These are phyloP conservation scores for Amanita pallidorosea DNA, from an alignment of 768 basidiomycete genomes.

Conservation along the genomic window DNA sequence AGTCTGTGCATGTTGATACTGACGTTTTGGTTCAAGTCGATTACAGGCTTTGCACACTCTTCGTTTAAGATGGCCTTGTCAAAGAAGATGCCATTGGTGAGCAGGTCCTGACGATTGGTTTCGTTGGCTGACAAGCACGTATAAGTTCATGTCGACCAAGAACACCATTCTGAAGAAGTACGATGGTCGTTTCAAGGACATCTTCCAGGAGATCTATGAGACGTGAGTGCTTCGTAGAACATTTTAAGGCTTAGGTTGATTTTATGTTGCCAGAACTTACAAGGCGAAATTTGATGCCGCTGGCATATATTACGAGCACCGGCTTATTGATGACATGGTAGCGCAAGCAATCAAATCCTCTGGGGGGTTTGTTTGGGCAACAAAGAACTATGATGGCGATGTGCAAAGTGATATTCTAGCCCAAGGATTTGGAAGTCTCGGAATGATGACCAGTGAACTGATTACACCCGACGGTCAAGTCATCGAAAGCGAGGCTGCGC, in stretches of 20 bases:
- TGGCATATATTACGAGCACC: constrained; percentile 90
- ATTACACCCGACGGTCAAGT: constrained; percentile 90
- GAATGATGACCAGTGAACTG: constrained; percentile 97
- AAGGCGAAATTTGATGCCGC: constrained; percentile 55
- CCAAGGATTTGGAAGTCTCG: constrained; percentile 92
- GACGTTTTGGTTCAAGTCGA: constrained; percentile 41
- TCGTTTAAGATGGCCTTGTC: constrained; percentile 93
- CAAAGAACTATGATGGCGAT: constrained; percentile 78
- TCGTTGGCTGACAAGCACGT: neutral
- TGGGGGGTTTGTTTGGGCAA: constrained; percentile 80
- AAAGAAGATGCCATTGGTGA: constrained; percentile 67
- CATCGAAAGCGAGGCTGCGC: constrained; percentile 94
- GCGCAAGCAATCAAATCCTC: constrained; percentile 95
- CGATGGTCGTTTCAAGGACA: constrained; percentile 98
- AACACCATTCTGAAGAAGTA: constrained; percentile 97
- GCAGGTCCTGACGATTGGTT: neutral
- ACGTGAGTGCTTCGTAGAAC: constrained; percentile 22
- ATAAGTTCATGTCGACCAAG: constrained; percentile 95
- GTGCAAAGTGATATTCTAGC: constrained; percentile 91
- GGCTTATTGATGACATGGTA: constrained; percentile 97
- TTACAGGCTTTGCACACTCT: constrained; percentile 91
- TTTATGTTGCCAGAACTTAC: constrained; percentile 39
- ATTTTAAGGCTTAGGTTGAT: neutral
- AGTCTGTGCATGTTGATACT: neutral
- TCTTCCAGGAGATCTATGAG: constrained; percentile 96